phyloP scores from a whole-genome alignment of 2,329 filamentous ascomycete species.

The Colletotrichum sp. region DNA sequence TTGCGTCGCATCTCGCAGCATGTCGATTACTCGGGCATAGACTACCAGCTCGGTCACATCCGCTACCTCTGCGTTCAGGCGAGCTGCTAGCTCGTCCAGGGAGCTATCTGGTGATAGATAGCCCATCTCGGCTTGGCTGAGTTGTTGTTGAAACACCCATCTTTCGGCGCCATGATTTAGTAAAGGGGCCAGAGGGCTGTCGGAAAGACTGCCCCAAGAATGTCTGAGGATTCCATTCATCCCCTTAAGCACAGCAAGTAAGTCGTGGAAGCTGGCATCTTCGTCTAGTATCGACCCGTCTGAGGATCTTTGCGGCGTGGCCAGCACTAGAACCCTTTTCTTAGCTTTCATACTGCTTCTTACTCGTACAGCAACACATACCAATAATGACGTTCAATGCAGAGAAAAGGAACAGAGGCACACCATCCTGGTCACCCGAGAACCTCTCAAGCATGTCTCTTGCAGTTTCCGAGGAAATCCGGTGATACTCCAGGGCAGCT shows the following conservation, averaged over 20 bases:
- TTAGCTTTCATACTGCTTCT: not conserved
- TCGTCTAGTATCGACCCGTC: not conserved
- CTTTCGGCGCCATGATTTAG: not conserved
- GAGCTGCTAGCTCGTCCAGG: not conserved
- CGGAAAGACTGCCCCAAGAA: not conserved
- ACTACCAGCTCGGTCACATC: not conserved
- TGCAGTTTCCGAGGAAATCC: not conserved
- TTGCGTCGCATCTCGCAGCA: not conserved
- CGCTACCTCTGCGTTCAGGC: not conserved
- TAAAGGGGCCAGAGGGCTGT: not conserved
- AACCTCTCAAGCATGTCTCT: not conserved
- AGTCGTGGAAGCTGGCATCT: not conserved
- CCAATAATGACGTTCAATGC: not conserved
- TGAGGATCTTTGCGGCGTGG: not conserved
- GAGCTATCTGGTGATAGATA: not conserved
- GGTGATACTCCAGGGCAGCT: not conserved
- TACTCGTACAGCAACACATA: not conserved
- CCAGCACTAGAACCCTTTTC: not conserved
- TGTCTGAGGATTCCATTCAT: not conserved
- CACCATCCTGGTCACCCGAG: not conserved
- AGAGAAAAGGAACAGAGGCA: not conserved
- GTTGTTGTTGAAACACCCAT: not conserved
- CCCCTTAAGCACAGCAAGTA: not conserved
- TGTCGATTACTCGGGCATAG: not conserved
- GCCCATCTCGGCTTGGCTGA: not conserved